phyloP scores from a whole-genome alignment of 805 yeast species.

The Cyberlindnera subsufficiens region DNA sequence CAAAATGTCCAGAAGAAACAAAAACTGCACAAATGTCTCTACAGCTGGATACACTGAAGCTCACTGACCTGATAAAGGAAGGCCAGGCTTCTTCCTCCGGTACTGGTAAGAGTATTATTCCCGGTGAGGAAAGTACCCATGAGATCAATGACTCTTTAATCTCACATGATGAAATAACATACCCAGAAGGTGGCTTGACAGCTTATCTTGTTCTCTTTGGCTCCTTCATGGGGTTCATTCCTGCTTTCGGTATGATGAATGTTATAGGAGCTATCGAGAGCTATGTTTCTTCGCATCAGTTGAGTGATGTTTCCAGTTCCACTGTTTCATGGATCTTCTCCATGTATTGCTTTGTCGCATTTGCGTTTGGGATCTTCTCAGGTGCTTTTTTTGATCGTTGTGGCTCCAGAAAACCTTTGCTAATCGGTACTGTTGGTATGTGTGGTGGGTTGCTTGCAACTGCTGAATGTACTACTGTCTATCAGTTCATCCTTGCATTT shows the following conservation, averaged over 20 bases:
- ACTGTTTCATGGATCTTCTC: slow-evolving; percentile 66
- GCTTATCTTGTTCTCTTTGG: slow-evolving; percentile 60
- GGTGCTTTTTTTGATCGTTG: slow-evolving; percentile 60
- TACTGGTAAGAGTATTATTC: no score
- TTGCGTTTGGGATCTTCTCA: slow-evolving; percentile 45
- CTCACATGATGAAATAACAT: slow-evolving; percentile 19
- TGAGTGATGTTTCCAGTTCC: slow-evolving; percentile 41
- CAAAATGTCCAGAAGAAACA: no score
- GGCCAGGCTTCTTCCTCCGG: no score
- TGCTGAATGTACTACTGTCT: slow-evolving; percentile 46
- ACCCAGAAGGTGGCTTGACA: slow-evolving; percentile 50
- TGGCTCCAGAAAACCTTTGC: slow-evolving; percentile 44
- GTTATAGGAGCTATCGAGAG: slow-evolving; percentile 65
- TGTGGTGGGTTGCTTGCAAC: slow-evolving; percentile 51
- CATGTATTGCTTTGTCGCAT: slow-evolving; percentile 46
- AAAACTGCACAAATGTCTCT: no score
- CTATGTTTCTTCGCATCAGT: slow-evolving; percentile 49
- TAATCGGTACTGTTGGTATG: slow-evolving; percentile 38
- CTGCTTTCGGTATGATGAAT: slow-evolving; percentile 55
- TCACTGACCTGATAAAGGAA: no score
- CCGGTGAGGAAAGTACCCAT: no score
- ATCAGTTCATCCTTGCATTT: slow-evolving; percentile 58
- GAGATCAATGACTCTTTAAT: background rate
- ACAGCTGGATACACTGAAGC: no score
- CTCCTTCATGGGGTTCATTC: slow-evolving; percentile 50